A percentile compares a stretch with the other conserved stretches of the same genome.
Evolutionary conservation across 345 rosid genomes (phyloP).

Genomic region (Kernera saxatilis): DNA sequence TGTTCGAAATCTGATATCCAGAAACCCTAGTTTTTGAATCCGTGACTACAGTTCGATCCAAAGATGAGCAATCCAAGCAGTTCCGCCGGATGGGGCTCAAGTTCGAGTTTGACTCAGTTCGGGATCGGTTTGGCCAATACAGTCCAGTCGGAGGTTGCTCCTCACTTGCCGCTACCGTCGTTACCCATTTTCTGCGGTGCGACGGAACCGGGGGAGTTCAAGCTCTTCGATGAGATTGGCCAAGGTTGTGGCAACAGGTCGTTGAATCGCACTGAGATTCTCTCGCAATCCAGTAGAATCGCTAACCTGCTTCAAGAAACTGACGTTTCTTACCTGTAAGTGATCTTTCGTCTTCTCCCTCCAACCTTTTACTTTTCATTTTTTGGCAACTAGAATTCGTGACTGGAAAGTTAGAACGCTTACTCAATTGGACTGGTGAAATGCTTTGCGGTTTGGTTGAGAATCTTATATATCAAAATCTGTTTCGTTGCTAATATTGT

Average conservation of each 20-base stretch:
- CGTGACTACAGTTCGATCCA: conserved; percentile 35
- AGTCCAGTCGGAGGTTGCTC: conserved; percentile 84
- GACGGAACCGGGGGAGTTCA: conserved; percentile 56
- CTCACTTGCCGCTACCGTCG: conserved; percentile 87
- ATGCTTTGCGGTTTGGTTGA: not conserved
- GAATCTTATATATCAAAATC: not conserved
- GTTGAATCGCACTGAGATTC: conserved; percentile 61
- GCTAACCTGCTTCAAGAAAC: conserved; percentile 71
- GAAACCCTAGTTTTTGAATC: conserved; percentile 28
- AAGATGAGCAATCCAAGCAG: conserved; percentile 62
- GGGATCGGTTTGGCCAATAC: conserved; percentile 92
- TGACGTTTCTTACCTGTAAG: conserved; percentile 92
- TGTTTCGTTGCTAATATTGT: not conserved
- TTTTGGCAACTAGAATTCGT: conserved; percentile 6
- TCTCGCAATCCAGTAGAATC: conserved; percentile 60
- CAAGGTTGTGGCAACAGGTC: conserved; percentile 34
- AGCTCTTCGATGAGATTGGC: conserved; percentile 53
- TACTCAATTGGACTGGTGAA: not conserved
- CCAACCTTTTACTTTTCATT: not conserved
- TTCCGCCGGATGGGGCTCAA: conserved; percentile 43
- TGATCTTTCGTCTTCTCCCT: conserved; percentile 14
- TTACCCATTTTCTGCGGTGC: conserved; percentile 87
- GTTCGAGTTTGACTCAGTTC: conserved; percentile 33
- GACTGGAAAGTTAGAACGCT: not conserved
- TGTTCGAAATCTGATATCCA: conserved; percentile 2